Evolutionary conservation across 1,139 yeast species (phyloP).

Genomic region (Pichia sp.): DNA sequence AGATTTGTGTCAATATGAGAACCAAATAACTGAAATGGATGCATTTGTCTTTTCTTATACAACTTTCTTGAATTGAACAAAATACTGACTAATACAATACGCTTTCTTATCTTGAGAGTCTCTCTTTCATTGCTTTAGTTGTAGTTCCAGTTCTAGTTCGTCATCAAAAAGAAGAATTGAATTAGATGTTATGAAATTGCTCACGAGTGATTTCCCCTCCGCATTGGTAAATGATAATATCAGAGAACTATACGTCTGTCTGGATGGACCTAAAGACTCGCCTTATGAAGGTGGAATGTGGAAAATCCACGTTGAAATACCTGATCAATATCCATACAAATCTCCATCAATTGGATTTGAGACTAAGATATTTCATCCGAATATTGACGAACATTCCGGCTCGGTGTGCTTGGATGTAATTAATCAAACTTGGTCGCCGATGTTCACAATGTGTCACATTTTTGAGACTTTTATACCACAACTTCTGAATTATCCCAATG

Average conservation of each 20-base stretch:
- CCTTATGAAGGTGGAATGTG: slow-evolving; percentile 89
- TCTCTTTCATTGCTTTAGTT: too few relatives aligned
- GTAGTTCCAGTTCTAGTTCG: neutral
- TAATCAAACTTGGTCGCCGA: slow-evolving; percentile 97
- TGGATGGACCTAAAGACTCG: slow-evolving; percentile 81
- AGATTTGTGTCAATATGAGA: too few relatives aligned
- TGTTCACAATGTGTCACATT: slow-evolving; percentile 86
- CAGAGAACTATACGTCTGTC: slow-evolving; percentile 84
- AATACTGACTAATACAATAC: slow-evolving; percentile 42
- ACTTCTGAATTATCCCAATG: slow-evolving; percentile 83
- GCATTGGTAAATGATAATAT: slow-evolving; percentile 77
- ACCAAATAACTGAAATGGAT: too few relatives aligned
- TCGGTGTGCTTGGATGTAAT: slow-evolving; percentile 94
- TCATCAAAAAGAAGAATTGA: slow-evolving; percentile 52
- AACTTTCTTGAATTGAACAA: neutral
- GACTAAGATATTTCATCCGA: slow-evolving; percentile 90
- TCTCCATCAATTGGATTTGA: slow-evolving; percentile 94
- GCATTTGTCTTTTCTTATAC: too few relatives aligned
- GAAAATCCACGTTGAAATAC: slow-evolving; percentile 89
- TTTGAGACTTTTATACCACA: slow-evolving; percentile 94
- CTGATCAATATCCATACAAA: slow-evolving; percentile 92
- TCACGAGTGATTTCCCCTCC: slow-evolving; percentile 94
- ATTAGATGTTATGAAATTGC: slow-evolving; percentile 91
- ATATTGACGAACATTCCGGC: slow-evolving; percentile 84
- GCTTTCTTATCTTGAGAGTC: neutral